phyloP scores from a whole-genome alignment of 192 early-diverging fungal genomes.

The Coemansia sp. region DNA sequence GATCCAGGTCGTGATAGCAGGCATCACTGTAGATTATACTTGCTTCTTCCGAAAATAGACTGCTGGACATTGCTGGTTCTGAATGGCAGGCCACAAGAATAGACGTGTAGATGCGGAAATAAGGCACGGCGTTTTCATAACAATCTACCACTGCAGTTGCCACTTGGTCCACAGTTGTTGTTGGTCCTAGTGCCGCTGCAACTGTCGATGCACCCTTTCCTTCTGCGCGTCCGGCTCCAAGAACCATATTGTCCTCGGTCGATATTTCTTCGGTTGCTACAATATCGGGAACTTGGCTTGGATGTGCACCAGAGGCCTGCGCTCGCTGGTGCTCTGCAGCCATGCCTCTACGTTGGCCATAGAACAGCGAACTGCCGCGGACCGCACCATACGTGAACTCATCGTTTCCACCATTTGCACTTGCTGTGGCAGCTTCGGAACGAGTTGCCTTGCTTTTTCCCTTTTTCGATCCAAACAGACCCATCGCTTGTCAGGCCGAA shows the following conservation, averaged over 20 bases:
- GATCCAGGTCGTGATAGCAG: conserved; percentile 48
- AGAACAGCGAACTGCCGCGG: no score
- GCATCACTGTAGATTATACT: conserved; percentile 44
- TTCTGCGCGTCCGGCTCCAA: background rate
- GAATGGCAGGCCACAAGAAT: conserved; percentile 46
- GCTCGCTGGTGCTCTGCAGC: no score
- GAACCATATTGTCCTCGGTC: conserved; percentile 11
- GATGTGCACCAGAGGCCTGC: no score
- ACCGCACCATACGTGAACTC: no score
- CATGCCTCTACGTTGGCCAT: no score
- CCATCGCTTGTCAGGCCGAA: conserved; percentile 14
- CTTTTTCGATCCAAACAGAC: conserved; percentile 38
- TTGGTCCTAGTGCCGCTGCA: no score
- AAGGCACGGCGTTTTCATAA: conserved; percentile 28
- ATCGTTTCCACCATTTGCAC: no score
- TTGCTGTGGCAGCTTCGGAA: background rate
- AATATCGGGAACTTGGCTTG: no score
- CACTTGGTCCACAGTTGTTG: conserved; percentile 28
- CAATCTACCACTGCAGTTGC: conserved; percentile 18
- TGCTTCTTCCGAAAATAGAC: conserved; percentile 34
- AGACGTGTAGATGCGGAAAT: conserved; percentile 46
- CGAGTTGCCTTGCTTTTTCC: conserved; percentile 17
- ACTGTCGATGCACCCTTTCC: background rate
- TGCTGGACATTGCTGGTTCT: conserved; percentile 21
- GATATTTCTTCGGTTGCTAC: background rate